Conservation (phyloP, 108 stramenopile genomes). For the Skeletonema menzelii region DNA sequence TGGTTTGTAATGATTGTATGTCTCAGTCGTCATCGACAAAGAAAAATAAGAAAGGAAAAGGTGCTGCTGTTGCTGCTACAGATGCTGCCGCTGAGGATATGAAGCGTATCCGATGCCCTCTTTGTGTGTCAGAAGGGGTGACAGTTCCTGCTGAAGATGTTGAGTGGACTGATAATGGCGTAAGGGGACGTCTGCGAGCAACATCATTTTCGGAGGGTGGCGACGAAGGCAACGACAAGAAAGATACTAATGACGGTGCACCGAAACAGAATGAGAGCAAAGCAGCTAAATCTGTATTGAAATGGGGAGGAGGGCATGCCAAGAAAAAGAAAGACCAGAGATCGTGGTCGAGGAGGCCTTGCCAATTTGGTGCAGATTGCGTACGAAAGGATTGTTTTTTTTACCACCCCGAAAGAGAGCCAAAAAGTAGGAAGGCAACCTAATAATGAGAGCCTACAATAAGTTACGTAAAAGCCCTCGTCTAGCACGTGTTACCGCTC, state of each 20-base stretch:
- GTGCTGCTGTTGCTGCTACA: background rate
- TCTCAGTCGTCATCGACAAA: constrained; percentile 38
- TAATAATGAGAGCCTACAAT: background rate
- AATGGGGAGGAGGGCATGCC: constrained; percentile 94
- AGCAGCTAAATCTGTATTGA: constrained; percentile 82
- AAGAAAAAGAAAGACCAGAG: constrained; percentile 67
- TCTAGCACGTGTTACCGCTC: too few species aligned
- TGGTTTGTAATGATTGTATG: constrained; percentile 86
- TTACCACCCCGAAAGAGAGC: constrained; percentile 59
- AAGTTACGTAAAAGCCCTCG: background rate
- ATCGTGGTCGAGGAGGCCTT: constrained; percentile 52
- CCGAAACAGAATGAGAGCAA: constrained; percentile 26
- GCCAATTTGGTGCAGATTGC: constrained; percentile 81
- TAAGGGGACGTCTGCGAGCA: constrained; percentile 40
- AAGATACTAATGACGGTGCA: background rate
- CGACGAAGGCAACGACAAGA: background rate
- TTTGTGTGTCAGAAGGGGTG: constrained; percentile 81
- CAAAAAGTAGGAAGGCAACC: background rate
- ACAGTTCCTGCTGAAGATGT: constrained; percentile 80
- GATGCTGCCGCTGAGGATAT: constrained; percentile 11
- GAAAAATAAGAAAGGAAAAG: constrained; percentile 33
- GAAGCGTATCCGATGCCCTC: constrained; percentile 68
- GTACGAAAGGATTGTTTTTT: constrained; percentile 84
- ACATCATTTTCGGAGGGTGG: constrained; percentile 34
- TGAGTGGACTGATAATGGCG: constrained; percentile 87